Evolutionary conservation across 345 rosid species (phyloP).

Genomic region (Populus simonii): DNA sequence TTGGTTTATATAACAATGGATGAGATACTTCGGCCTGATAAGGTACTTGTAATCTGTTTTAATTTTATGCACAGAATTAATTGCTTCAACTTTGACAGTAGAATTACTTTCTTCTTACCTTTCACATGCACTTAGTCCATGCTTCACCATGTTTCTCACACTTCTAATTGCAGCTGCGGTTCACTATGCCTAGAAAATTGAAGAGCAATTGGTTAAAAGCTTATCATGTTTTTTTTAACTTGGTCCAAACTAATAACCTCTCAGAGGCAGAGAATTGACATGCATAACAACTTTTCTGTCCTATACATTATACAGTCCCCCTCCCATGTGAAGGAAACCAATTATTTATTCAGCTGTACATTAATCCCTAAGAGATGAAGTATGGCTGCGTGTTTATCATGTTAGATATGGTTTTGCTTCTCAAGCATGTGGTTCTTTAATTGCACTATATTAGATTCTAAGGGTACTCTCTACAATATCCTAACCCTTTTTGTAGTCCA

Average conservation of each 20-base stretch:
- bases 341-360: neutral
- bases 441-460: neutral
- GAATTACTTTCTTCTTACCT: no score
- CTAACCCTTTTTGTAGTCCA: neutral
- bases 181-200: no score
- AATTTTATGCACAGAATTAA: neutral
- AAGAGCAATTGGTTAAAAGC: no score
- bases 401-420: neutral
- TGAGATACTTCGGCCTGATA: conserved; percentile 75
- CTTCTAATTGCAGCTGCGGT: no score
- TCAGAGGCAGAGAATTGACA: no score
- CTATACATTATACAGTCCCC: no score
- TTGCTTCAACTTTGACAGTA: neutral
- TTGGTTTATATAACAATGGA: conserved; percentile 84
- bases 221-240: neutral
- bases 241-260: neutral
- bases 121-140: no score
- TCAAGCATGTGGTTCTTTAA: neutral
- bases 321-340: neutral
- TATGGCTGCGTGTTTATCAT: neutral
- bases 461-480: neutral
- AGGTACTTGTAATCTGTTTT: conserved; percentile 42
- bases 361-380: no score
- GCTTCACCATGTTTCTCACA: no score
- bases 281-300: no score